A percentile compares a stretch with the other conserved stretches of the same genome.
These are phyloP conservation scores for Platanthera guangdongensis DNA, from an alignment of 106 monocot species.

Conservation along the genomic window DNA sequence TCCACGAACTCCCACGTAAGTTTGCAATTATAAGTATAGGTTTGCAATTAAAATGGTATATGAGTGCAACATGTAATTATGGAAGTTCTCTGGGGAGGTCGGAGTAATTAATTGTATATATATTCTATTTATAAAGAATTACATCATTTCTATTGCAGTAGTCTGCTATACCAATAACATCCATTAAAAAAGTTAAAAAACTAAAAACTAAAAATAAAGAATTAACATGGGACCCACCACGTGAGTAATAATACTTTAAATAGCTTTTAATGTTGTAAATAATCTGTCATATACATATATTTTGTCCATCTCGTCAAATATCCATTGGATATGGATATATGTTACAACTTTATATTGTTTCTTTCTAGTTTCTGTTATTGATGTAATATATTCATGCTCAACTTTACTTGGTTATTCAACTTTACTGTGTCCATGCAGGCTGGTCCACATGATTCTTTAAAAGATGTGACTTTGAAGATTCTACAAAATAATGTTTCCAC, in stretches of 20 bases:
- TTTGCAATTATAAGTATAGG: too few species aligned
- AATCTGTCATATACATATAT: not conserved
- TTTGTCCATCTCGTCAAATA: not conserved
- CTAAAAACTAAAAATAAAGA: too few species aligned
- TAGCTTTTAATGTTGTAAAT: not conserved
- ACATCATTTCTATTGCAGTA: not conserved
- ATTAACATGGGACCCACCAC: too few species aligned
- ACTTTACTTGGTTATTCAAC: not conserved
- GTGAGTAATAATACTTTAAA: too few species aligned
- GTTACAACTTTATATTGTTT: not conserved
- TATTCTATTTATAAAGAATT: not conserved
- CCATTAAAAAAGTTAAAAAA: too few species aligned
- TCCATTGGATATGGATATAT: not conserved
- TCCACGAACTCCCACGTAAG: too few species aligned
- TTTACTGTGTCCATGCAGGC: conserved; percentile 33
- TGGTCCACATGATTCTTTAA: conserved; percentile 78
- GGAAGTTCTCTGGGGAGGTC: too few species aligned
- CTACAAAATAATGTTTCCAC: conserved; percentile 71
- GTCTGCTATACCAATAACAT: not conserved
- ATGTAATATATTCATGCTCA: not conserved
- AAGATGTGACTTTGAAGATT: conserved; percentile 79
- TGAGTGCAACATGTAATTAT: too few species aligned
- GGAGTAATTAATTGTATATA: not conserved
- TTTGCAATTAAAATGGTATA: too few species aligned
- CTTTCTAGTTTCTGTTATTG: not conserved